phyloP scores from a whole-genome alignment of 176 grass and related monocot genomes.

The Eragrostis nindensis region DNA sequence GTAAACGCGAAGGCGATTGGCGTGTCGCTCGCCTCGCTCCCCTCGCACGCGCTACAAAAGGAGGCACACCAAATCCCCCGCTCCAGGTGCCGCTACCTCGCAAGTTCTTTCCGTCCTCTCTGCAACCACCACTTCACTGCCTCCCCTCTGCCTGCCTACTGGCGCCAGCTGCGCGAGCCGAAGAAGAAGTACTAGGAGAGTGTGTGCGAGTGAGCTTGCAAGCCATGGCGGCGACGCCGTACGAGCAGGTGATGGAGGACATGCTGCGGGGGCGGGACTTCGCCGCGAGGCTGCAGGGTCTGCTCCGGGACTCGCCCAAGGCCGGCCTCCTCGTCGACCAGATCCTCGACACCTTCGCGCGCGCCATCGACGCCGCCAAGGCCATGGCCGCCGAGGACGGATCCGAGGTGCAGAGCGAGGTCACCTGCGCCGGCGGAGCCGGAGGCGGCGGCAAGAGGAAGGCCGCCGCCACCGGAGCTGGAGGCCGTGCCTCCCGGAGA shows the following conservation, averaged over 20 bases:
- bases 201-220: background rate
- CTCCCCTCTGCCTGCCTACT: background rate
- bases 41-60: slow-evolving; percentile 23
- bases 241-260: slow-evolving; percentile 49
- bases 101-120: background rate
- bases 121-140: background rate
- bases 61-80: background rate
- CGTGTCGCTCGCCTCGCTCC: too few relatives aligned
- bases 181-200: background rate
- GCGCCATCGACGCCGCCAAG: slow-evolving; percentile 32
- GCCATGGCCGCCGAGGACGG: slow-evolving; percentile 6
- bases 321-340: slow-evolving; percentile 44
- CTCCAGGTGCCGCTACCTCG: background rate
- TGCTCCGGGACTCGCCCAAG: slow-evolving; percentile 37
- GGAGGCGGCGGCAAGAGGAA: slow-evolving; percentile 62
- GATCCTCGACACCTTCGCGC: slow-evolving; percentile 61
- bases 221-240: slow-evolving; percentile 40
- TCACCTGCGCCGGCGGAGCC: slow-evolving; percentile 47
- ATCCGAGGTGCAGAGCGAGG: slow-evolving; percentile 47
- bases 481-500: slow-evolving; percentile 31
- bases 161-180: background rate
- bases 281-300: slow-evolving; percentile 39
- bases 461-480: background rate
- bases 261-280: slow-evolving; percentile 50
- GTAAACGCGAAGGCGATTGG: too few relatives aligned